Evolutionary conservation across 257 asterid genomes (phyloP), one percentile per base, ranked within the genome.

Genomic region (Gentiana dahurica): DNA sequence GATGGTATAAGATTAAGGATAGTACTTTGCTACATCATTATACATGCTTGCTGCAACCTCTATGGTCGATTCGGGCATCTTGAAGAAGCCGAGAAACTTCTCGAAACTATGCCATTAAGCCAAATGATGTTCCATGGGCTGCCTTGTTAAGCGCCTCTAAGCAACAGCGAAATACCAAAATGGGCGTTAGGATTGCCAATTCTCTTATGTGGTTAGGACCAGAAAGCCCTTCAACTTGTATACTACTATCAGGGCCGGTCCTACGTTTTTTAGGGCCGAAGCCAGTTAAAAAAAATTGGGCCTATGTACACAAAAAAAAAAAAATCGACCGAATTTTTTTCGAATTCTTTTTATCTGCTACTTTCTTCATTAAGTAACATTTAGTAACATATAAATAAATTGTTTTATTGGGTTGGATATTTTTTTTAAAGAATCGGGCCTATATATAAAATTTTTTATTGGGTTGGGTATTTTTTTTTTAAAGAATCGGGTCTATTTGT

Each of bases 51-150:
- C 63, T 86, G 49, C n/a, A 95, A 89, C 73, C 89, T 89, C 15
- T 86, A 77, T 58, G 62, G 89, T 43, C 74, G 94, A 53, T 83
- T 95, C 1, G 94, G 94, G 2, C 67, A 60, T 61, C 75, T 86
- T 36, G 78, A 75, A 35, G 82, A 79, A 36, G 95, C 94, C 1
- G 85, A 85, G 62, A 45, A 70, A 15, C 75, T 89, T 49, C 79
- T 86, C 6, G 60, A 64, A 13, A 65, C 79, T 1, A 81, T 83
- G 89, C 95, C 95, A 9, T 83, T 81, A 55, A 68, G 54, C 95
- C 89, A 1, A 94, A 89, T 60, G 89, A 81, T 67, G 94, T 85
- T 59, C 82, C 68, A 11, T 89, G 95, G 95, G 89, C 87, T 52
- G 66, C 94, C 66, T 38, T 89, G 11, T 58, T 89, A 33, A 79